A percentile compares a stretch with the other conserved stretches of the same genome.
Conservation (phyloP, 2,329 filamentous ascomycete genomes). For the Diaporthe sp. region DNA sequence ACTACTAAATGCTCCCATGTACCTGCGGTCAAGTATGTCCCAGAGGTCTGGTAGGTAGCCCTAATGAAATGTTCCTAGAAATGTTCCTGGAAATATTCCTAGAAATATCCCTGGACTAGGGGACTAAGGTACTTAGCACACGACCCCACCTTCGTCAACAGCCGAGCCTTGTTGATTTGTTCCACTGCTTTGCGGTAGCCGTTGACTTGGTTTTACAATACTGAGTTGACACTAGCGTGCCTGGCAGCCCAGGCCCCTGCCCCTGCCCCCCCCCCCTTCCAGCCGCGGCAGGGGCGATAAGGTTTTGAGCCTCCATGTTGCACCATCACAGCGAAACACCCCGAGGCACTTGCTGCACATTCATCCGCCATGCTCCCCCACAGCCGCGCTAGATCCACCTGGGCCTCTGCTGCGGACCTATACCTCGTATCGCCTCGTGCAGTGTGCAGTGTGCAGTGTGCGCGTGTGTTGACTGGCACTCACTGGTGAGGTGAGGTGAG, state of each 20-base stretch:
- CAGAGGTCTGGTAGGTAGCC: too few species aligned
- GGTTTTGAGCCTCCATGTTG: conserved; percentile 25
- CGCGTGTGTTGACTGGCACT: too few species aligned
- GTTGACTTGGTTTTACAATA: neutral
- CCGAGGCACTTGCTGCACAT: neutral
- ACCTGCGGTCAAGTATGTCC: too few species aligned
- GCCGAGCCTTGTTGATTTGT: neutral
- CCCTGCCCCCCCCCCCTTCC: neutral
- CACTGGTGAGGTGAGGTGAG: too few species aligned
- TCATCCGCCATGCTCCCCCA: neutral
- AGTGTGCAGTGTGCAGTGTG: too few species aligned
- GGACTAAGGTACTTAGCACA: too few species aligned
- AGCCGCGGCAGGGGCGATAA: conserved; percentile 12
- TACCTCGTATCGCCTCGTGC: neutral
- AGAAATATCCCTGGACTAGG: too few species aligned
- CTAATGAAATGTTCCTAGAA: too few species aligned
- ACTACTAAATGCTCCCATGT: too few species aligned
- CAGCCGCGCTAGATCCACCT: neutral
- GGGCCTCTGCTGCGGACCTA: too few species aligned
- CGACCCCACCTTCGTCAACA: neutral
- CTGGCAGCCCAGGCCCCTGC: neutral
- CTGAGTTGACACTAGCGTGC: neutral
- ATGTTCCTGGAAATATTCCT: too few species aligned
- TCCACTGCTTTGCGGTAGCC: neutral
- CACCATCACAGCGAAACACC: conserved; percentile 24